Conservation (phyloP, 2,329 filamentous ascomycete species). For the Venturia carpophila region DNA sequence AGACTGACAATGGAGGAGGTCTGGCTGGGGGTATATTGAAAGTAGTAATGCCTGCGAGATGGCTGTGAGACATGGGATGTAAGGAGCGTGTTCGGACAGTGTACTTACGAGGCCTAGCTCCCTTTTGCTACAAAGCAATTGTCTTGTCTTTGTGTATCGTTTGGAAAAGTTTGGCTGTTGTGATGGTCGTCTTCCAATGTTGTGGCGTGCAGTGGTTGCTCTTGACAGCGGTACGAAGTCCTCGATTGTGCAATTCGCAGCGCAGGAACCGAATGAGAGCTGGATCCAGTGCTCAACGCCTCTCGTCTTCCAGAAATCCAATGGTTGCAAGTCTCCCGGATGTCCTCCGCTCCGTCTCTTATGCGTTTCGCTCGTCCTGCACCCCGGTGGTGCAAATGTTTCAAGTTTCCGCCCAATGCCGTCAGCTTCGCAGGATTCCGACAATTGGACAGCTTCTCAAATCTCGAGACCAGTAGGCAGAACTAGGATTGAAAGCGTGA, state of each 20-base stretch:
- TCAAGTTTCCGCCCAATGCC: neutral
- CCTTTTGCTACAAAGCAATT: neutral
- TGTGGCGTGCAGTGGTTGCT: neutral
- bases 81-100: neutral
- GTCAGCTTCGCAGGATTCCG: neutral
- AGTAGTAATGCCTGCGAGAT: conserved; percentile 6
- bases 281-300: neutral
- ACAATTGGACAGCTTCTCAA: neutral
- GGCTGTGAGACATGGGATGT: conserved; percentile 9
- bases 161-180: neutral
- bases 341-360: neutral
- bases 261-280: neutral
- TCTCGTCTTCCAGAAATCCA: neutral
- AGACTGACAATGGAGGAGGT: neutral
- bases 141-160: conserved; percentile 3
- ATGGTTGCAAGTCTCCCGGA: neutral
- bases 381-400: conserved; percentile 4
- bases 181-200: neutral
- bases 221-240: conserved; percentile 7
- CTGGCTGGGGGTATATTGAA: conserved; percentile 8
- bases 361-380: conserved; percentile 7
- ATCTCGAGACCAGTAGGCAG: neutral
- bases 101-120: neutral
- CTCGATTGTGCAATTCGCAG: neutral
- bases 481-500: neutral